Base-by-base conservation (phyloP, 768 basidiomycete species). In the Rhizopogon roseolus region DNA sequence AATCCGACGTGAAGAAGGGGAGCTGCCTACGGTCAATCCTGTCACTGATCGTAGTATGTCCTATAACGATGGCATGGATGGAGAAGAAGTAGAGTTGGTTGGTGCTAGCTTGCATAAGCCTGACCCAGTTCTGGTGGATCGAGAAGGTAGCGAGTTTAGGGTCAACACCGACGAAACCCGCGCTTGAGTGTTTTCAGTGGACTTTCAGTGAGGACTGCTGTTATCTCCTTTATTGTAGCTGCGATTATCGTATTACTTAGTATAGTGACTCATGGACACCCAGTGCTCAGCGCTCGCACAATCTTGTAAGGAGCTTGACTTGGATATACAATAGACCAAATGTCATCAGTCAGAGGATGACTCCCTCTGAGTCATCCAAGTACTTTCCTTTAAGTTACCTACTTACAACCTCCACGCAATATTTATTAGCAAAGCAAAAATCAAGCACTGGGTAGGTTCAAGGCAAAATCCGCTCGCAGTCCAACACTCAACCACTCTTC, bases 1-100 rank as follows among this genome's bases (percentile, higher is more conserved):
- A 40, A 79, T 83, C 54, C 70, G 73, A 41, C 76, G 73, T 36
- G 75, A 74, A 1, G 67, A 72, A 5, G 61, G 64, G 2, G 55
- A 69, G 8, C 74, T 86, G 8, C 82, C 82, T 65, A 75, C 58
- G 49, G 60, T 50, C 60, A 56, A 17, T 17, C 61, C 57, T 10
- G 10, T 16, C n/a, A 39, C 10, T 19, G 37, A 27, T 11, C 62
- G 58, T 38, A 11, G 9, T n/a, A 50, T 57, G 34, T 43, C 10
- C 38, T 64, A 55, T 38, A 45, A 41, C 9, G 60, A 69, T 19
- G 39, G 28, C 29, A 52, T 22, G 8, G 58, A 67, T 3, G 58
- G 54, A 6, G 68, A 70, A 16, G 57, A 64, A n/a, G 28, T 65
- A 9, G 68, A 66, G n/a, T 66, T 70, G 36, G 43, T 62, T 19